phyloP scores from a whole-genome alignment of 306 rosid genomes.

The Styphnolobium japonicum region DNA sequence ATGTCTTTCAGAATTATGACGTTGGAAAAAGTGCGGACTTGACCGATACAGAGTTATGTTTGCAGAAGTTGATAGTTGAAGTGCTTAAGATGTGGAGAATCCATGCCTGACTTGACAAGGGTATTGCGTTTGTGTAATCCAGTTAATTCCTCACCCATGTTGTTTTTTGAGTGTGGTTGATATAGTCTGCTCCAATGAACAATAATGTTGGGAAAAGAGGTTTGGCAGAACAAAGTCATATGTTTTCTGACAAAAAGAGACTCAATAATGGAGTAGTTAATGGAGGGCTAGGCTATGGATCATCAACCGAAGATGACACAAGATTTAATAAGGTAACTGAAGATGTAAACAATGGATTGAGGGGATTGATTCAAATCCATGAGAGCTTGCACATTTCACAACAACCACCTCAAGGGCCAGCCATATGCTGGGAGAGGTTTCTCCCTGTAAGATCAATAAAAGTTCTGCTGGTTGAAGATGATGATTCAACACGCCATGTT shows the following conservation, averaged over 20 bases:
- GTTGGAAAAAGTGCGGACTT: not conserved
- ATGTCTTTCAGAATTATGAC: not conserved
- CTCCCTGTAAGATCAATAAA: constrained; percentile 60
- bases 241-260: constrained; percentile 32
- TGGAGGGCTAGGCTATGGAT: constrained; percentile 42
- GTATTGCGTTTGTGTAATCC: constrained; percentile 24
- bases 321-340: constrained; percentile 28
- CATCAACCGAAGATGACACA: constrained; percentile 37
- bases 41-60: constrained; percentile 27
- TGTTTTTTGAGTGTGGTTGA: constrained; percentile 40
- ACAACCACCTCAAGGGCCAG: constrained; percentile 41
- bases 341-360: constrained; percentile 37
- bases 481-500: constrained; percentile 63
- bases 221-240: constrained; percentile 33
- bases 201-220: constrained; percentile 24
- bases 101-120: constrained; percentile 23
- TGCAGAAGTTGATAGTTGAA: constrained; percentile 41
- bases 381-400: constrained; percentile 43
- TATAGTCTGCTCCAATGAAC: constrained; percentile 33
- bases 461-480: constrained; percentile 64
- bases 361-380: constrained; percentile 39
- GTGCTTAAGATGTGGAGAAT: constrained; percentile 26
- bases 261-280: constrained; percentile 35
- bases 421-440: constrained; percentile 51
- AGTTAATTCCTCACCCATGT: constrained; percentile 26